Evolutionary conservation across 352 stramenopile species (phyloP), one percentile per base, ranked within the genome.

Genomic region (Globisporangium lucens): DNA sequence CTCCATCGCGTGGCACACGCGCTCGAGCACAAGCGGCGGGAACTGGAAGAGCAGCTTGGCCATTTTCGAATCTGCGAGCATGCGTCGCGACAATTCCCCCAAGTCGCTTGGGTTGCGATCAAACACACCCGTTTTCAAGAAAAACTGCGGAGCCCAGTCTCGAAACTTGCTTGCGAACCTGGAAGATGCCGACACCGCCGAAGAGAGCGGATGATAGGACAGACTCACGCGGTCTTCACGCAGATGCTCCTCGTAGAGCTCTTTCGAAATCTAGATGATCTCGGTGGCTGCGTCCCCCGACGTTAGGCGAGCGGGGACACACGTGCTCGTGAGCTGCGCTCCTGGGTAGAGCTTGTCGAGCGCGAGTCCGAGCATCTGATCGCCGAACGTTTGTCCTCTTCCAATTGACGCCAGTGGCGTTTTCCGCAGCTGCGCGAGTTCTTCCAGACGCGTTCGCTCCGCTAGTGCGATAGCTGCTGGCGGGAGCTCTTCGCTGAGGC

Each of bases 21-120:
- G 73, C 33, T 89, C 82, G 15, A 89, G 63, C 6, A 89, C 76
- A 10, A 88, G 52, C 0, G 80, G 80, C 1, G 82, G 77, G 56
- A 90, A 79, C 65, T 91, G 82, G 61, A 81, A 82, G 33, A 87
- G 75, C 36, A 78, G 68, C 56, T 78, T 87, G 15, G 61, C 75
- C 17, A 83, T 36, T 0, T 58, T 69, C 12, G 68, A 12, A 55
- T 87, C 68, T 0, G 78, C 66, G 1, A 77, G 67, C n/a, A 90
- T 59, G n/a, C 67, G 67, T 17, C 67, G 57, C 10, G 56, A 47
- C 8, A 73, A 47, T 13, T 66, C 56, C 0, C 62, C 46, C 12
- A 70, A 29, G 17, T 70, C 62, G 17, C 27, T 69, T 8, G 47
- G 5, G 3, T 53, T 46, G 12, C 67, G 67, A n/a, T 66, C 55